Evolutionary conservation across 2,329 filamentous ascomycete species (phyloP).

Genomic region (Penicillium sp.): DNA sequence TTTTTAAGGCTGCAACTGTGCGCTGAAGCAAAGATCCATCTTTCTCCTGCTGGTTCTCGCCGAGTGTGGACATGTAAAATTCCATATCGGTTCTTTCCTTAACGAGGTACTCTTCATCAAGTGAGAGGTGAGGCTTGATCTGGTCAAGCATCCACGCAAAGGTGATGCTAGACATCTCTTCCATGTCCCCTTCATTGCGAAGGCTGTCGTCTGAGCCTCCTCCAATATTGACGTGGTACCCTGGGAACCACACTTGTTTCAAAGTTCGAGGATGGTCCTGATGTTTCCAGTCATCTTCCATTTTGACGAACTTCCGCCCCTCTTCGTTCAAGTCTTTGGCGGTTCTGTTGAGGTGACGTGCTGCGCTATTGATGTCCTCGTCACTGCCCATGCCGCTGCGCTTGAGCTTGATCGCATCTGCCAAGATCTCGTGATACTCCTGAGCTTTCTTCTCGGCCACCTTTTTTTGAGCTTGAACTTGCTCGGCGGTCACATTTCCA

Average conservation of each 20-base stretch:
- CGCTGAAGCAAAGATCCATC: constrained; percentile 5
- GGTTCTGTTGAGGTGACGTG: constrained; percentile 10
- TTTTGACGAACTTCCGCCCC: constrained; percentile 11
- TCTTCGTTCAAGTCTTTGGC: constrained; percentile 17
- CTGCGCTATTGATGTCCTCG: constrained; percentile 15
- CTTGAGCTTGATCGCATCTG: constrained; percentile 16
- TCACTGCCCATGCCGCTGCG: constrained; percentile 13
- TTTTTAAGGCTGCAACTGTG: not conserved
- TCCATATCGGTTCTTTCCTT: constrained; percentile 12
- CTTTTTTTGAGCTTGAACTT: constrained; percentile 9
- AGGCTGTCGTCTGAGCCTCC: constrained; percentile 44
- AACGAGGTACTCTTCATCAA: constrained; percentile 10
- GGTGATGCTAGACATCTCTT: constrained; percentile 26
- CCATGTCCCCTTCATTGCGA: constrained; percentile 23
- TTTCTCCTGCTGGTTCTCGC: not conserved
- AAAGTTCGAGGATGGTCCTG: constrained; percentile 32
- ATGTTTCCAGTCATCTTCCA: constrained; percentile 14
- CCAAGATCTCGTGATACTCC: constrained; percentile 1
- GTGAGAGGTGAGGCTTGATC: constrained; percentile 17
- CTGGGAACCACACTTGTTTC: constrained; percentile 60
- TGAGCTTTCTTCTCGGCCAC: constrained; percentile 6
- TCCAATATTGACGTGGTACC: constrained; percentile 55
- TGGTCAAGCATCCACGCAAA: constrained; percentile 28
- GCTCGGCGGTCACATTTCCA: constrained; percentile 8
- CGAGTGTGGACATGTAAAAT: not conserved